Base-by-base conservation (phyloP, 139 green algal species). In the Asterochloris erici region DNA sequence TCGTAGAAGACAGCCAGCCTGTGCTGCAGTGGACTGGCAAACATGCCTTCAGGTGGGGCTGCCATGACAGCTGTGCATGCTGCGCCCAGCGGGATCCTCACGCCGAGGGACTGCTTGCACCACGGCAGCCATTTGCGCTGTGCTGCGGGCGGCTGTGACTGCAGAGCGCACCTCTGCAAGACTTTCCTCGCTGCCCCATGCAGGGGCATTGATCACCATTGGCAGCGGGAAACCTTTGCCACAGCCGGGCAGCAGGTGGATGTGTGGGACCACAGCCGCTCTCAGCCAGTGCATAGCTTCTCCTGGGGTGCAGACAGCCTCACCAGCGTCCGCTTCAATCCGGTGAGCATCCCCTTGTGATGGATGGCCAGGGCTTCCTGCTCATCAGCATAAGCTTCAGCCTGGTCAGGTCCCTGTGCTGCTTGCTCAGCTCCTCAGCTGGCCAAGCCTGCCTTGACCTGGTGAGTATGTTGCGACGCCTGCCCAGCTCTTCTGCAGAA, bases 301-400 rank as follows among this genome's bases (percentile, higher is more conserved):
- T 83, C 84, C 11, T 99, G 97, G 97, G 97, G 97, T 12, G 79
- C 91, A 12, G 97, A 99, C 79, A 94, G 91, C 0, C 87, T 98
- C 47, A 91, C 87, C 15, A 95, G 92, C 12, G 91, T 98, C 17
- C 92, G 95, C 61, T 99, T 98, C 90, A 99, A 99, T 89, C 95
- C 97, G 62, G 96, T 94, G 68, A 79, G 86, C 63, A 17, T 64
- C 24, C 17, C 27, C 12, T n/a, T 17, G 9, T 76, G n/a, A 10
- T 24, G 17, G 1, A 71, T 24, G 66, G 2, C 38, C 38, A 54
- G 38, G 38, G 38, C 38, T 54, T 54, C 38, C 38, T 54, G 38
- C 38, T 54, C 38, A 54, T 54, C 38, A 54, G 38, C 38, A 6
- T 54, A 54, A 10, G 38, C 38, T 54, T 54, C 38, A 6, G 38